Percentiles rank a stretch among this genome's conserved stretches.
Evolutionary conservation across 768 basidiomycete genomes (phyloP).

Genomic region (Leucosporidium creatinivorum): DNA sequence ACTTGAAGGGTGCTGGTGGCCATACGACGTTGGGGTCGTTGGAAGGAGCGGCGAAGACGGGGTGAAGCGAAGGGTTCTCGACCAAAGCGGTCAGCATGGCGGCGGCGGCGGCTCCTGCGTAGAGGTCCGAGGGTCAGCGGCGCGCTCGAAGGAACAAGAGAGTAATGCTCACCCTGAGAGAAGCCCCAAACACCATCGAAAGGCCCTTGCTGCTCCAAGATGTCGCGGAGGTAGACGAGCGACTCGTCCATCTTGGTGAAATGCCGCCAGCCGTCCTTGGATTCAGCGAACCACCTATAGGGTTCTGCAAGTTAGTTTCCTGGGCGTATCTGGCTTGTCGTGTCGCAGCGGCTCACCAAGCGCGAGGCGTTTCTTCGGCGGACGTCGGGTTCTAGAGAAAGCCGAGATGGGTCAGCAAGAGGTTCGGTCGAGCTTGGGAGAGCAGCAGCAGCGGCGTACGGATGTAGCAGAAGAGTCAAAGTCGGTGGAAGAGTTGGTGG

Average conservation of each 20-base stretch:
- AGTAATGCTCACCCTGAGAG: background rate
- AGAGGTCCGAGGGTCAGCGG: background rate
- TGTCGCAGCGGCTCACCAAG: slow-evolving; percentile 9
- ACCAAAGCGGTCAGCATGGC: slow-evolving; percentile 23
- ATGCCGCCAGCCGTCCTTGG: slow-evolving; percentile 6
- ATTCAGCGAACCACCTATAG: slow-evolving; percentile 17
- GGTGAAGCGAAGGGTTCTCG: slow-evolving; percentile 26
- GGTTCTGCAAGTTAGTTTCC: too few relatives aligned
- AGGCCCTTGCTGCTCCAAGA: slow-evolving; percentile 27
- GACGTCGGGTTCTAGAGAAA: background rate
- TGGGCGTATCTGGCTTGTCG: too few relatives aligned
- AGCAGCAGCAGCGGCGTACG: background rate
- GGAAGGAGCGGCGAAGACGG: slow-evolving; percentile 20
- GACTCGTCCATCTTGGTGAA: slow-evolving; percentile 21
- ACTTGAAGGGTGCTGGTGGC: slow-evolving; percentile 28
- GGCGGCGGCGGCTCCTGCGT: slow-evolving; percentile 15
- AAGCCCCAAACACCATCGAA: slow-evolving; percentile 26
- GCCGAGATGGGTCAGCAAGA: too few relatives aligned
- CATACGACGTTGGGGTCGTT: background rate
- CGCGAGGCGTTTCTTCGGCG: slow-evolving; percentile 18
- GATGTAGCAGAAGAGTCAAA: slow-evolving; percentile 25
- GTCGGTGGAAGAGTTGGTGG: slow-evolving; percentile 22
- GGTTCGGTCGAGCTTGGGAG: too few relatives aligned
- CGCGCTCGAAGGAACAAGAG: too few relatives aligned
- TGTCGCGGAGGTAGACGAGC: slow-evolving; percentile 19